Base-by-base conservation (phyloP, 1,284 basidiomycete species). In the Golubevia sp. region DNA sequence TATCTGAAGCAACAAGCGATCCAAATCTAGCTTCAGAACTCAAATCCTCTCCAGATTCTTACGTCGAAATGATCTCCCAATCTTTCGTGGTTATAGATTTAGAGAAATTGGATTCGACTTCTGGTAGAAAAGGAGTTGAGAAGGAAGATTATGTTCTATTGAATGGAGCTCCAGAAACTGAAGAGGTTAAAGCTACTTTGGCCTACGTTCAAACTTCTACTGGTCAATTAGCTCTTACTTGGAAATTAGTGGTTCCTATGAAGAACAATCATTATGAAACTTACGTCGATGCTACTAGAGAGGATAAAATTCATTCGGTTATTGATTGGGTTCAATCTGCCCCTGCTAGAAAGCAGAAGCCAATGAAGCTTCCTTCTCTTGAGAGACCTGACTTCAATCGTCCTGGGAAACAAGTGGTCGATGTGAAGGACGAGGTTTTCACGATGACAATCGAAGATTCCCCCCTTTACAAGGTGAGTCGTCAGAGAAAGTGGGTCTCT, bases 261-360 rank as follows among this genome's bases (percentile, higher is more conserved):
- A 68, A 76, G 48, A 68, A 74, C 23, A 77, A 77, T 44, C 63
- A 63, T 13, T 77, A 77, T 62, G 71, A 77, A 63, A 69, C 68
- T 6, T 76, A 73, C 23, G 71, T 75, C 49, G 73, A 77, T 55
- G 73, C 72, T 26, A 62, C 63, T 56, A 63, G 60, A 4, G 67
- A 64, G n/a, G 73, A 68, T 8, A 65, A 65, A 61, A 69, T 74
- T 52, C 70, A 61, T 54, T 57, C 65, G n/a, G 73, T 71, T 1
- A 62, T 68, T 51, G 75, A 77, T 56, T 77, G 75, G 75, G 71
- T 73, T 53, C 66, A 72, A 58, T 64, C 64, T 64, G 67, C 70
- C 67, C 66, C 70, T n/a, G 58, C 63, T 7, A 63, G 58, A 30
- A 62, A 60, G 27, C 49, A 26, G 11, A 52, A 52, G 4, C 3